Evolutionary conservation across 495 filamentous ascomycete genomes (phyloP).

Genomic region (Xylaria telfairii): DNA sequence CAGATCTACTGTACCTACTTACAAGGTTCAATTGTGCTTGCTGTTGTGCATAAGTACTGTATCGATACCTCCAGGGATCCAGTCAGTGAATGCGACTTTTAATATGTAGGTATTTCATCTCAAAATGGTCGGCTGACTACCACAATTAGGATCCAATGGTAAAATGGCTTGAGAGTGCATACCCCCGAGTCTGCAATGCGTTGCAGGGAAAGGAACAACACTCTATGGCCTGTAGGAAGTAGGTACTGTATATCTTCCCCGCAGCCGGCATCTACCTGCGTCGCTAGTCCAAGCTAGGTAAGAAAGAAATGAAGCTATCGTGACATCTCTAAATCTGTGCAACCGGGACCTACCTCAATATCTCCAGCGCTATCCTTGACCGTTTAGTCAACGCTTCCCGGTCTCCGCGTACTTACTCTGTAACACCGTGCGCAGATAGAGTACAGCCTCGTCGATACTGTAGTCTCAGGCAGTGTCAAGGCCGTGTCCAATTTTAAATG

Average conservation of each 20-base stretch:
- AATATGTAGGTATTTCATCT: neutral
- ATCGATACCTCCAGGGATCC: too few relatives aligned
- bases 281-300: constrained; percentile 1
- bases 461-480: neutral
- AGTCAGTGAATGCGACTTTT: neutral
- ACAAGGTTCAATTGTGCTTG: neutral
- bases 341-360: neutral
- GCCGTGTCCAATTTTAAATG: neutral
- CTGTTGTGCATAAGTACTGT: too few relatives aligned
- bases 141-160: neutral
- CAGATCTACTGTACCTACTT: too few relatives aligned
- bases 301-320: constrained; percentile 15
- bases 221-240: neutral
- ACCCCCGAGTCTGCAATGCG: neutral
- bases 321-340: constrained; percentile 8
- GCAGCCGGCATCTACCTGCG: neutral
- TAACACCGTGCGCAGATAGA: constrained; percentile 8
- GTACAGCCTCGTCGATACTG: neutral
- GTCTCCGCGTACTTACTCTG: neutral
- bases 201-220: neutral
- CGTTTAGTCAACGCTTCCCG: neutral
- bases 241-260: neutral
- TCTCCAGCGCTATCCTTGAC: neutral
- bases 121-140: neutral
- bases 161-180: neutral